Evolutionary conservation across 2,329 filamentous ascomycete genomes (phyloP).

Genomic region (Aspergillus ochraceus): DNA sequence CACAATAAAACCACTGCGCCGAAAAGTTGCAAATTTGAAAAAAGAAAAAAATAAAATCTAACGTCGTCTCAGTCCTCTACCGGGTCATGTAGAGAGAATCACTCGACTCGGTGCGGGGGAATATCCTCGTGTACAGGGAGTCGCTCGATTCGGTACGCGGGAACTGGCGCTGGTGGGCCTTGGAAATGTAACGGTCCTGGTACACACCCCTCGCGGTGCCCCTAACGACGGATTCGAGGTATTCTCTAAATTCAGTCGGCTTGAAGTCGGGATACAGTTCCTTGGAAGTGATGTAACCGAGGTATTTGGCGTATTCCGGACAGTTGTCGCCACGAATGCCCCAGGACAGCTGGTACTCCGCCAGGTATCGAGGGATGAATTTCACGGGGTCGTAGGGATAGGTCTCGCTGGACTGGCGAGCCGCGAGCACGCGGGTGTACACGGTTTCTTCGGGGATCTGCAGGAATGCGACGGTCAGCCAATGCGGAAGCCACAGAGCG

Average conservation of each 20-base stretch:
- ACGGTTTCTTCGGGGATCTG: slow-evolving; percentile 38
- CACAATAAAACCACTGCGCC: background rate
- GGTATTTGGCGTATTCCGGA: slow-evolving; percentile 53
- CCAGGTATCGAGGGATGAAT: slow-evolving; percentile 36
- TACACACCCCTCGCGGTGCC: slow-evolving; percentile 43
- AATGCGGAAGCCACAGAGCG: background rate
- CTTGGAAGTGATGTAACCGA: slow-evolving; percentile 54
- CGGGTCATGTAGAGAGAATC: slow-evolving; percentile 36
- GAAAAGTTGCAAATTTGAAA: background rate
- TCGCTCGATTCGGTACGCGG: slow-evolving; percentile 38
- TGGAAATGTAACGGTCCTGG: slow-evolving; percentile 36
- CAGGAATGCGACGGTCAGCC: slow-evolving; percentile 11
- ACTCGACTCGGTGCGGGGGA: slow-evolving; percentile 37
- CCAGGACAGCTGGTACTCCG: slow-evolving; percentile 50
- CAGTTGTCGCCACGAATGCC: slow-evolving; percentile 55
- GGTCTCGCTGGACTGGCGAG: slow-evolving; percentile 35
- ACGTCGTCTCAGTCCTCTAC: slow-evolving; percentile 17
- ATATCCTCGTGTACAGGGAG: slow-evolving; percentile 36
- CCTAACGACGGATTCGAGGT: slow-evolving; percentile 41
- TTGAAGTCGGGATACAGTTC: slow-evolving; percentile 57
- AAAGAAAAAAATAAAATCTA: too few relatives aligned
- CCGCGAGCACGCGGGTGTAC: slow-evolving; percentile 33
- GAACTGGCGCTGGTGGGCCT: slow-evolving; percentile 38
- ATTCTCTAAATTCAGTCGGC: slow-evolving; percentile 41
- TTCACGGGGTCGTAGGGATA: slow-evolving; percentile 39